A percentile compares a stretch with the other conserved stretches of the same genome.
Evolutionary conservation across 148 eudicot species (phyloP).

Genomic region (Selenicereus undatus): DNA sequence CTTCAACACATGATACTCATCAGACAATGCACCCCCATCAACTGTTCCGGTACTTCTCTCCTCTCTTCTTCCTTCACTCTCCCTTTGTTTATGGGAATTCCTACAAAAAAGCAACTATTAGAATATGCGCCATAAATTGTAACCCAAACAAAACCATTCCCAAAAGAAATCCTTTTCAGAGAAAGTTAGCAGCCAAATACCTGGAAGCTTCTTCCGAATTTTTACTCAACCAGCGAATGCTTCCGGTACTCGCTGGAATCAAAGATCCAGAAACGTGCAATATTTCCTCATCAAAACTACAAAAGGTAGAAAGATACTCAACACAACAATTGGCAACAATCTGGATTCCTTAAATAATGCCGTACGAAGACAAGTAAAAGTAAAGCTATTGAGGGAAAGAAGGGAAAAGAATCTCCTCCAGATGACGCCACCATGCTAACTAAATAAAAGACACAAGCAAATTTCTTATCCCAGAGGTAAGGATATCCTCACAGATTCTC

Average conservation of each 20-base stretch:
- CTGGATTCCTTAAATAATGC: background rate
- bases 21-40: background rate
- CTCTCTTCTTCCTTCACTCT: background rate
- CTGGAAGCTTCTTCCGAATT: constrained; percentile 48
- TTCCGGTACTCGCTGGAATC: constrained; percentile 61
- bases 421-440: background rate
- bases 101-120: background rate
- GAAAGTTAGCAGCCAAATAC: constrained; percentile 28
- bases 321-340: background rate
- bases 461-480: background rate
- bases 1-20: background rate
- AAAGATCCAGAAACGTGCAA: constrained; percentile 76
- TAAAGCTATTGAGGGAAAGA: background rate
- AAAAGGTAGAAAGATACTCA: constrained; percentile 12
- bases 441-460: background rate
- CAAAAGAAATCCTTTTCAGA: background rate
- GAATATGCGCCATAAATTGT: too few species aligned
- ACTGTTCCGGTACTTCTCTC: background rate
- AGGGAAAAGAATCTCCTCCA: background rate
- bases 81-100: background rate
- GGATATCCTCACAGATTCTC: too few species aligned
- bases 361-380: background rate
- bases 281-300: constrained; percentile 84
- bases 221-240: constrained; percentile 50
- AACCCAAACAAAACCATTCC: background rate